phyloP scores from a whole-genome alignment of 306 rosid species.

The Fragaria vesca region DNA sequence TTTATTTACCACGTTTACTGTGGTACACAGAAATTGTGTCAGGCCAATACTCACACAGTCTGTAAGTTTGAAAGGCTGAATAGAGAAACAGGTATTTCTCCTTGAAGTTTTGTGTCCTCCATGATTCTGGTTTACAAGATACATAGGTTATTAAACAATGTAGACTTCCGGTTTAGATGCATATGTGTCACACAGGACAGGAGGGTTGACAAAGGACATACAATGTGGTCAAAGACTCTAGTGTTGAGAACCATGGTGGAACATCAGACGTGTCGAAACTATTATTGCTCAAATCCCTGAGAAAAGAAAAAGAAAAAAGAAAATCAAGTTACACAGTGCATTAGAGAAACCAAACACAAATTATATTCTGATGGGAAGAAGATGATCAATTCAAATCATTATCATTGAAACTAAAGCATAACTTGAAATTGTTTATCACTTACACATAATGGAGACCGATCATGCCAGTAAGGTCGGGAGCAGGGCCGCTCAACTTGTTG shows the following conservation, averaged over 20 bases:
- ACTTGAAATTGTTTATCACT: constrained; percentile 6
- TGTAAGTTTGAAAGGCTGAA: constrained; percentile 46
- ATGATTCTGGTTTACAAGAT: constrained; percentile 41
- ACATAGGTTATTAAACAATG: not conserved
- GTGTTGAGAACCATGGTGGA: constrained; percentile 49
- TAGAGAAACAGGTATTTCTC: constrained; percentile 44
- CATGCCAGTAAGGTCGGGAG: constrained; percentile 55
- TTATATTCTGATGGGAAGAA: not conserved
- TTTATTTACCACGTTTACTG: not conserved
- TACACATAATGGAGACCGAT: constrained; percentile 45
- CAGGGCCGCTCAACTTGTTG: constrained; percentile 51
- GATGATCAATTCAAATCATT: no score
- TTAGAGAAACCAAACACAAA: not conserved
- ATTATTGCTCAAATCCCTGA: constrained; percentile 60
- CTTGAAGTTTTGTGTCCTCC: constrained; percentile 44
- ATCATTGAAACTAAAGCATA: not conserved
- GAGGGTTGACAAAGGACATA: constrained; percentile 29
- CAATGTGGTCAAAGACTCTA: constrained; percentile 52
- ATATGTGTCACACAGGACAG: not conserved
- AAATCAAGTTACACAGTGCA: not conserved
- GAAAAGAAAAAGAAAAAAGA: not conserved
- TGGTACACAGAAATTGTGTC: not conserved
- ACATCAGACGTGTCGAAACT: constrained; percentile 41
- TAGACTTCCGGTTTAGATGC: not conserved
- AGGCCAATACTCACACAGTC: constrained; percentile 51